Conservation (phyloP, 441 rosid species). For the Bocquillonia castaneifolia region DNA sequence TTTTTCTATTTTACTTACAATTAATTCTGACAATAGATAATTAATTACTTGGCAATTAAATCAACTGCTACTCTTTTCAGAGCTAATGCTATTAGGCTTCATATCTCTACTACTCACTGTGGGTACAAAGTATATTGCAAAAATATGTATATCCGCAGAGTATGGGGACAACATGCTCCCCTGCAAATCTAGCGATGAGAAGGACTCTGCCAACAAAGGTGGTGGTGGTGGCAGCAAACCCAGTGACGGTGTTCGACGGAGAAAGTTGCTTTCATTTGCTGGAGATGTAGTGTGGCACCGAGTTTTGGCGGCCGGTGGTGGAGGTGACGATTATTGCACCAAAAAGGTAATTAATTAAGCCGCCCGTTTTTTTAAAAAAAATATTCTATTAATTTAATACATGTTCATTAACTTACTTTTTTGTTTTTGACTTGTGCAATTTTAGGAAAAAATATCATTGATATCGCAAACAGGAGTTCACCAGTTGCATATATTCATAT, state of each 20-base stretch:
- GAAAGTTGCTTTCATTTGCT: constrained; percentile 33
- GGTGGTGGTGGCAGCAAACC: neutral
- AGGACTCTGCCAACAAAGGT: neutral
- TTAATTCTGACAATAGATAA: no score
- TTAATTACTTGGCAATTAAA: neutral
- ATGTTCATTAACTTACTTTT: neutral
- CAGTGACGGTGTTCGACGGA: constrained; percentile 8
- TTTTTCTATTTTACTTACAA: neutral
- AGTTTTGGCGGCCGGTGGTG: constrained; percentile 34
- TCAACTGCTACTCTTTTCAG: constrained; percentile 21
- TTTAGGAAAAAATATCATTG: constrained; percentile 42
- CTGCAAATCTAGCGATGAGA: constrained; percentile 21
- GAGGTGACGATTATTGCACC: constrained; percentile 31
- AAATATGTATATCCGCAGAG: constrained; percentile 43
- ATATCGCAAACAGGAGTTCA: constrained; percentile 51
- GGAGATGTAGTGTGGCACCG: constrained; percentile 31
- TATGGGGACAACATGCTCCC: constrained; percentile 45
- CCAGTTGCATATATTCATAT: constrained; percentile 59
- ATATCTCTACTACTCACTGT: constrained; percentile 51
- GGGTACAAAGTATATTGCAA: constrained; percentile 33
- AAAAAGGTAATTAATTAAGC: constrained; percentile 17
- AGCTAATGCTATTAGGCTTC: constrained; percentile 58
- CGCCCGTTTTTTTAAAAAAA: neutral
- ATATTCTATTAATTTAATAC: no score
- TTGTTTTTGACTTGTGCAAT: neutral